Evolutionary conservation across 768 basidiomycete genomes (phyloP).

Genomic region (Leccinum aurantiacum): DNA sequence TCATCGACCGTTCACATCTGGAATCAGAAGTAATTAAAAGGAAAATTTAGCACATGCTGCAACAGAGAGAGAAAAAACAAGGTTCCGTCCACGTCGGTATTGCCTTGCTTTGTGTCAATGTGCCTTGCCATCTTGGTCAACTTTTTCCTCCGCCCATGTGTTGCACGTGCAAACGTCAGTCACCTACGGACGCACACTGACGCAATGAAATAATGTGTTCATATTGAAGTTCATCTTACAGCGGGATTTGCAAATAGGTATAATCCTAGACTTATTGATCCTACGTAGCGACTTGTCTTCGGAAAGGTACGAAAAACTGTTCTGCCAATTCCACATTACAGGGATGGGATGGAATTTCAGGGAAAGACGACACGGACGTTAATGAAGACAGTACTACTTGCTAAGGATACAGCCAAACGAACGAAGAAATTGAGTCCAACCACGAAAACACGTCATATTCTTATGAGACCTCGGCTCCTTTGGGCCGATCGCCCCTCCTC

Average conservation of each 20-base stretch:
- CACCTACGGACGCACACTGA: neutral
- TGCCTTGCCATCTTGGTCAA: neutral
- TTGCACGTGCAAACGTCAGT: neutral
- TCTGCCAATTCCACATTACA: neutral
- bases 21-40: neutral
- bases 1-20: neutral
- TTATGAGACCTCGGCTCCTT: neutral
- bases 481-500: neutral
- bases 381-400: neutral
- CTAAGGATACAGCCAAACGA: neutral
- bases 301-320: neutral
- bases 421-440: neutral
- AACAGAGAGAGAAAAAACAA: conserved; percentile 18
- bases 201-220: neutral
- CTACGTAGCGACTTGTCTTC: neutral
- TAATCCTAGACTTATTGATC: neutral
- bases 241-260: neutral
- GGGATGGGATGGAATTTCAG: neutral
- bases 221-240: neutral
- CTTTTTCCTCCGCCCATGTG: neutral
- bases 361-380: neutral
- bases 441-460: neutral
- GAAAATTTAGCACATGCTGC: neutral
- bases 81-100: conserved; percentile 30
- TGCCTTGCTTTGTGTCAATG: neutral